Evolutionary conservation across 1,139 yeast genomes (phyloP).

Genomic region (Pneumocystis murina): DNA sequence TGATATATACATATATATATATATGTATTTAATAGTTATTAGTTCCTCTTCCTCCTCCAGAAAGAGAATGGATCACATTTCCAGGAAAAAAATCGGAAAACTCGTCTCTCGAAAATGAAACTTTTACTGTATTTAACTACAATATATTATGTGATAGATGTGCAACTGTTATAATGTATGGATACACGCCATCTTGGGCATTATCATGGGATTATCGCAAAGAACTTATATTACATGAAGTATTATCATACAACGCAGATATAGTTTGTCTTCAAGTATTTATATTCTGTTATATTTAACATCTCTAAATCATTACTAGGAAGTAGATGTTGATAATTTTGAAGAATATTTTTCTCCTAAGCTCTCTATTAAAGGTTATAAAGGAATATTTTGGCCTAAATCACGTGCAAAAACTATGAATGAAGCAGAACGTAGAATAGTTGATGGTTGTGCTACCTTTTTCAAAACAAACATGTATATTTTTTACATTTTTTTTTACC

Average conservation of each 20-base stretch:
- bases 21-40: not conserved
- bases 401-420: constrained; percentile 87
- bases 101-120: constrained; percentile 21
- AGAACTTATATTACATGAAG: constrained; percentile 56
- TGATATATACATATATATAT: not conserved
- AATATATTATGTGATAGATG: constrained; percentile 90
- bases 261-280: constrained; percentile 60
- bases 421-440: constrained; percentile 68
- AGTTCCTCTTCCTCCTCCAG: constrained; percentile 45
- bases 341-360: constrained; percentile 77
- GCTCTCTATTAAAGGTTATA: constrained; percentile 60
- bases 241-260: constrained; percentile 51
- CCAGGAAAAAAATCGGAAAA: constrained; percentile 17
- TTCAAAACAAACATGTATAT: constrained; percentile 41
- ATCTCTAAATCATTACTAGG: constrained; percentile 22
- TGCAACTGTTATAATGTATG: constrained; percentile 84
- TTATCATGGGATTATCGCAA: constrained; percentile 86
- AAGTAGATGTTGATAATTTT: constrained; percentile 75
- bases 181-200: constrained; percentile 96
- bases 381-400: constrained; percentile 69
- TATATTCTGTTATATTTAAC: not conserved
- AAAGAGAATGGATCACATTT: constrained; percentile 25
- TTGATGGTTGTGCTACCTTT: constrained; percentile 95
- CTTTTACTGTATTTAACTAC: constrained; percentile 68
- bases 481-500: not conserved